Conservation (phyloP, 2,329 filamentous ascomycete species). For the Diaporthe aspalathi region DNA sequence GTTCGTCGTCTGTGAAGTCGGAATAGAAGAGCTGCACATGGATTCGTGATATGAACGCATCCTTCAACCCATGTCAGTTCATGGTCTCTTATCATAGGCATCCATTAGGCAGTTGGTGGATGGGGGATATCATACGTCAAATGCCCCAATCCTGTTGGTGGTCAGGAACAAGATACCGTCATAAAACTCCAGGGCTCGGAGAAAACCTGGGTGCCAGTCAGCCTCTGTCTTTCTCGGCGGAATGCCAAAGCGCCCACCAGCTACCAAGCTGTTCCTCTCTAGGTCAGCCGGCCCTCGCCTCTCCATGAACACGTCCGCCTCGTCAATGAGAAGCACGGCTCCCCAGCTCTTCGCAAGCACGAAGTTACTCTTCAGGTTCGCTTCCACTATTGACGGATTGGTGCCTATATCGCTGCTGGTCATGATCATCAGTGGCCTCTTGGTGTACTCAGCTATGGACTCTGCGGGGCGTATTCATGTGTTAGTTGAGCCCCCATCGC, state of each 20-base stretch:
- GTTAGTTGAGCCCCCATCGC: no score
- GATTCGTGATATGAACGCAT: slow-evolving; percentile 48
- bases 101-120: no score
- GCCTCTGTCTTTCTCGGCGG: neutral
- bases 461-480: slow-evolving; percentile 44
- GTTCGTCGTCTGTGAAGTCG: slow-evolving; percentile 45
- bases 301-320: slow-evolving; percentile 51
- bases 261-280: slow-evolving; percentile 47
- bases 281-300: slow-evolving; percentile 44
- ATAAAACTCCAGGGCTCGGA: slow-evolving; percentile 47
- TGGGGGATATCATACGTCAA: slow-evolving; percentile 40
- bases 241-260: slow-evolving; percentile 42
- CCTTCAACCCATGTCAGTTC: slow-evolving; percentile 10
- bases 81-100: no score
- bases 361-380: slow-evolving; percentile 29
- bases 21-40: slow-evolving; percentile 47
- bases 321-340: slow-evolving; percentile 47
- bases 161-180: slow-evolving; percentile 49
- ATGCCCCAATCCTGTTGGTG: slow-evolving; percentile 46
- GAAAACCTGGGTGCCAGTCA: slow-evolving; percentile 42
- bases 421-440: slow-evolving; percentile 47
- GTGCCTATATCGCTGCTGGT: slow-evolving; percentile 46
- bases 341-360: slow-evolving; percentile 41
- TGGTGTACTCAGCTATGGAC: slow-evolving; percentile 49
- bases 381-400: neutral